Base-by-base conservation (phyloP, 163 green algal species). In the Coccomyxa subellipsoidea region DNA sequence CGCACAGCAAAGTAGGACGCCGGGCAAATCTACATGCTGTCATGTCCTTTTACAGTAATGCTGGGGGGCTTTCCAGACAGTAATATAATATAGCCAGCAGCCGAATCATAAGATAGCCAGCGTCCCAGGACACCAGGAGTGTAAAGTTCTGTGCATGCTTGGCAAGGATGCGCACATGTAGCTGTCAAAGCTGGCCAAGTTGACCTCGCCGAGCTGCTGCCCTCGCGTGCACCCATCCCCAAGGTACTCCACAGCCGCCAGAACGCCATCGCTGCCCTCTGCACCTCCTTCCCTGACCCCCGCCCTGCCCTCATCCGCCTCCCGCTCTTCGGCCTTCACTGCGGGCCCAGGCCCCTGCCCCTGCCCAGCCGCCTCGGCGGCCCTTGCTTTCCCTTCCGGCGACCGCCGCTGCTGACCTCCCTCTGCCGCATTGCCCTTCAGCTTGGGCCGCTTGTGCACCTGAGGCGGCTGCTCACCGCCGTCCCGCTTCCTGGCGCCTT, bases 201-300 rank as follows among this genome's bases (percentile, higher is more conserved):
- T 39, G 32, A 77, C 18, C 70, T 77, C 32, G 70, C 70, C 70
- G 18, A 77, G 70, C 70, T 38, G 70, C 70, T 40, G 70, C 32
- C 70, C 32, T 15, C 10, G 32, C 32, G 18, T 38, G 32, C 27
- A 38, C 9, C 70, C 70, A 27, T 38, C 70, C 2, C 70, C 70
- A n/a, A 77, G 70, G 32, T 77, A 77, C 32, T 77, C 32, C 32
- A 77, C 70, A 25, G 70, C 27, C 32, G 70, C 70, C 70, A 77
- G 70, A 37, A 73, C 66, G 29, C 66, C 66, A 18, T 35, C 66
- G 32, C 66, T 5, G 27, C 66, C 66, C 66, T 35, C 66, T 7
- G 66, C 7, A 37, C 66, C 66, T 8, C 29, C 27, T 23, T 12
- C 66, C 66, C 29, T 4, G 7, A 35, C 18, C 29, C 66, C 66